These are phyloP conservation scores for Neoboletus magnificus DNA, from an alignment of 768 basidiomycete genomes.

Conservation along the genomic window DNA sequence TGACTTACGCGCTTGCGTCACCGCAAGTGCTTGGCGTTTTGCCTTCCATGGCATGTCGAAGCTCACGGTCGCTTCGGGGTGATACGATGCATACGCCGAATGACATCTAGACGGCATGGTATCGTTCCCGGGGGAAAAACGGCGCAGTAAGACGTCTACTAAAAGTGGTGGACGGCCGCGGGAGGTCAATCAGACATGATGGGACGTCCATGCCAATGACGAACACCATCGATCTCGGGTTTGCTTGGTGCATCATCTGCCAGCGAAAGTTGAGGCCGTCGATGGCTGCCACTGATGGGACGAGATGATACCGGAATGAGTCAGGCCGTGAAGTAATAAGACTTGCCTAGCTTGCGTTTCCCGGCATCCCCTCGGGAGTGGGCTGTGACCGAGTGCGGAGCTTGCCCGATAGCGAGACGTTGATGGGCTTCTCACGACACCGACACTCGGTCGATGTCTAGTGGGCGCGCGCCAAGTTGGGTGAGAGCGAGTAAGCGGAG, in stretches of 20 bases:
- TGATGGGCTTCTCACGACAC: conserved; percentile 9
- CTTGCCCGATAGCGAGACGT: conserved; percentile 6
- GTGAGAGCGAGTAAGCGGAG: conserved; percentile 8
- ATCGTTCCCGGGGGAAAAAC: neutral
- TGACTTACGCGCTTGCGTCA: conserved; percentile 7
- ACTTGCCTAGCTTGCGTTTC: conserved; percentile 13
- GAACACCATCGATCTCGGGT: conserved; percentile 16
- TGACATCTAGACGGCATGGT: conserved; percentile 2
- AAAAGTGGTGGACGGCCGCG: conserved; percentile 10
- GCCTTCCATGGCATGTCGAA: neutral
- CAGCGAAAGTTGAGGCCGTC: conserved; percentile 11
- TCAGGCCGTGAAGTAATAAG: conserved; percentile 21
- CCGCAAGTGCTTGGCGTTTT: conserved; percentile 1
- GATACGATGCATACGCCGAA: neutral
- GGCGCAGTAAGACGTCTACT: conserved; percentile 14
- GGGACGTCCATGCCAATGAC: conserved; percentile 7
- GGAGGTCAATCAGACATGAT: conserved; percentile 24
- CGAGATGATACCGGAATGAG: conserved; percentile 14
- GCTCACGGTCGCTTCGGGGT: neutral
- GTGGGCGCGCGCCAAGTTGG: conserved; percentile 1
- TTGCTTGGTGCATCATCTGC: conserved; percentile 25
- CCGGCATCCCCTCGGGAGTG: conserved; percentile 22
- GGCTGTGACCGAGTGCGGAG: neutral
- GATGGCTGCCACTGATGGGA: conserved; percentile 17
- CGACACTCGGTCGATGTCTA: neutral